A percentile compares a stretch with the other conserved stretches of the same genome.
These are phyloP conservation scores for Plasmodium billcollinsi DNA, from an alignment of 169 alveolate genomes.

Conservation along the genomic window DNA sequence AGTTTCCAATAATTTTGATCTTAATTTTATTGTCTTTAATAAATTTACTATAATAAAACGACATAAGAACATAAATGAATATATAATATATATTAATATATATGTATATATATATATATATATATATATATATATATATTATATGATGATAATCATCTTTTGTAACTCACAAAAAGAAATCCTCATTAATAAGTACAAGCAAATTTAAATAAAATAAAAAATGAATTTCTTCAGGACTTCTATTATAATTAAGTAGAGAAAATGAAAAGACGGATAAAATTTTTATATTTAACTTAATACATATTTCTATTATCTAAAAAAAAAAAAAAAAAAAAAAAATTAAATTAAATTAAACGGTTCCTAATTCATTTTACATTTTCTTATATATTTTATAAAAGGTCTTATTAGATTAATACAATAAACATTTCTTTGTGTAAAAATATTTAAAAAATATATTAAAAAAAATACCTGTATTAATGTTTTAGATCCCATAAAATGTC, in stretches of 20 bases:
- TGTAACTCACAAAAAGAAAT: conserved; percentile 29
- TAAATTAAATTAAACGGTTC: no score
- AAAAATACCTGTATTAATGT: conserved; percentile 70
- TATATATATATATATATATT: conserved; percentile 10
- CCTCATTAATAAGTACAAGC: conserved; percentile 50
- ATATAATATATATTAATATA: neutral
- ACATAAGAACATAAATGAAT: no score
- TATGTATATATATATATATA: neutral
- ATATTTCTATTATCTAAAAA: conserved; percentile 83
- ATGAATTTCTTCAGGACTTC: conserved; percentile 81
- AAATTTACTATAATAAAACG: conserved; percentile 59
- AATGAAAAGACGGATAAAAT: conserved; percentile 89
- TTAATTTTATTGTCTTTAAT: conserved; percentile 74
- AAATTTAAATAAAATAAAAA: conserved; percentile 77
- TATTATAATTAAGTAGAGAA: conserved; percentile 88
- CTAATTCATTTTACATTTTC: no score
- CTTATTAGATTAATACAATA: no score
- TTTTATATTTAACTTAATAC: conserved; percentile 84
- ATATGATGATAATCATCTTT: neutral
- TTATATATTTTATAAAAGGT: no score
- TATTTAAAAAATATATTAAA: neutral
- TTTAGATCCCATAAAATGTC: conserved; percentile 84
- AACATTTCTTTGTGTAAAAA: neutral
- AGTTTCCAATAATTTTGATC: conserved; percentile 81
- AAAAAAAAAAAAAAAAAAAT: conserved; percentile 11